Evolutionary conservation across 495 filamentous ascomycete species (phyloP).

Genomic region (Penicillium longicatenatum): DNA sequence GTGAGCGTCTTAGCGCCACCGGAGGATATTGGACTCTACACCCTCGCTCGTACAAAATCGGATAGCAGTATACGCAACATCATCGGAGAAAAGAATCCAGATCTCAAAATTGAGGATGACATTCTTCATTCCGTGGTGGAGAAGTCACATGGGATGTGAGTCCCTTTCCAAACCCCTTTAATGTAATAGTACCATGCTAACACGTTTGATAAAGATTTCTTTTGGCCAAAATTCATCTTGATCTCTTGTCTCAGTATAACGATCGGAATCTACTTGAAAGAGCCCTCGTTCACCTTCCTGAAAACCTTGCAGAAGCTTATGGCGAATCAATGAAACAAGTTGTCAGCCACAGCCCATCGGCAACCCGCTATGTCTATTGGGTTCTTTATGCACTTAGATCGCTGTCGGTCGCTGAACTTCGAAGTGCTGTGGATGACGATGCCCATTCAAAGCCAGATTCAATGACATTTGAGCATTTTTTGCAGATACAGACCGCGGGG

Average conservation of each 20-base stretch:
- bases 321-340: slow-evolving; percentile 37
- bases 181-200: not conserved
- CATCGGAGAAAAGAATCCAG: slow-evolving; percentile 8
- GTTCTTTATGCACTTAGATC: slow-evolving; percentile 29
- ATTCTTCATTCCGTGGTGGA: slow-evolving; percentile 19
- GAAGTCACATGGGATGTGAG: slow-evolving; percentile 35
- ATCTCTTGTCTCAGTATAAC: slow-evolving; percentile 27
- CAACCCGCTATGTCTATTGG: slow-evolving; percentile 35
- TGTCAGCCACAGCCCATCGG: slow-evolving; percentile 23
- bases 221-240: slow-evolving; percentile 31
- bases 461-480: slow-evolving; percentile 19
- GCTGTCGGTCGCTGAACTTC: slow-evolving; percentile 30
- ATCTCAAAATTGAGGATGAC: slow-evolving; percentile 14
- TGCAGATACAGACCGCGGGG: slow-evolving; percentile 22
- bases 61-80: slow-evolving; percentile 12
- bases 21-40: slow-evolving; percentile 27
- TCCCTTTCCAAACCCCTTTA: not conserved
- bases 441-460: not conserved
- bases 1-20: slow-evolving; percentile 13
- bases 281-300: slow-evolving; percentile 31
- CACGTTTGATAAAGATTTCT: slow-evolving; percentile 26
- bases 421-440: slow-evolving; percentile 17
- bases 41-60: slow-evolving; percentile 14
- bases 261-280: slow-evolving; percentile 27
- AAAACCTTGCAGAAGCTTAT: slow-evolving; percentile 36